Conservation (phyloP, 495 filamentous ascomycete genomes). For the Aspergillus heteromorphus region DNA sequence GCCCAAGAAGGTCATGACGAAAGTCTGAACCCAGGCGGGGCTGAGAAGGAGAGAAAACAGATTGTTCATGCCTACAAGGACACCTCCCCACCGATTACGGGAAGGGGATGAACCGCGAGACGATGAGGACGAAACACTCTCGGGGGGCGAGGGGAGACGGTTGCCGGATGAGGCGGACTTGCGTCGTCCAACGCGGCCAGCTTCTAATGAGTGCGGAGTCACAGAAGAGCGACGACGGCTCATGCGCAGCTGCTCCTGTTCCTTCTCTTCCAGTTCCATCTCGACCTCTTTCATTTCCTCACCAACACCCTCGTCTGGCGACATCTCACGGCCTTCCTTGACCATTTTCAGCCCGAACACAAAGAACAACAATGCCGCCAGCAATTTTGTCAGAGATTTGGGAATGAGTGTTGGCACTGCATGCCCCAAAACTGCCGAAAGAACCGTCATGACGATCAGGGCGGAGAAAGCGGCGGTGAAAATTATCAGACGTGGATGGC, state of each 20-base stretch:
- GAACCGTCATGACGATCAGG: slow-evolving; percentile 85
- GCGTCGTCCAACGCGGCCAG: slow-evolving; percentile 40
- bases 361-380: slow-evolving; percentile 79
- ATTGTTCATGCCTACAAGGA: slow-evolving; percentile 68
- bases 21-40: slow-evolving; percentile 98
- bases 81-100: slow-evolving; percentile 33
- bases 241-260: slow-evolving; percentile 56
- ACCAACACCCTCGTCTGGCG: slow-evolving; percentile 76
- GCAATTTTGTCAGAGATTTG: slow-evolving; percentile 78
- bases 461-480: slow-evolving; percentile 93
- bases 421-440: slow-evolving; percentile 95
- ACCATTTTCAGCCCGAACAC: slow-evolving; percentile 83
- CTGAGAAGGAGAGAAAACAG: slow-evolving; percentile 81
- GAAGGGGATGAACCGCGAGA: slow-evolving; percentile 55
- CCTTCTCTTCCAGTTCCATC: slow-evolving; percentile 90
- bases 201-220: slow-evolving; percentile 46
- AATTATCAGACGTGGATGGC: slow-evolving; percentile 86
- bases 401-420: slow-evolving; percentile 88
- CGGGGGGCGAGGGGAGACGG: slow-evolving; percentile 50
- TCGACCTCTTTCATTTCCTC: slow-evolving; percentile 98
- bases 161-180: slow-evolving; percentile 42
- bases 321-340: slow-evolving; percentile 83
- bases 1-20: slow-evolving; percentile 96
- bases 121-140: slow-evolving; percentile 50
- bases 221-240: slow-evolving; percentile 49